Evolutionary conservation across 164 flowering plant species (phyloP), one percentile per base, ranked within the genome.

Genomic region (Aristolochia contorta): DNA sequence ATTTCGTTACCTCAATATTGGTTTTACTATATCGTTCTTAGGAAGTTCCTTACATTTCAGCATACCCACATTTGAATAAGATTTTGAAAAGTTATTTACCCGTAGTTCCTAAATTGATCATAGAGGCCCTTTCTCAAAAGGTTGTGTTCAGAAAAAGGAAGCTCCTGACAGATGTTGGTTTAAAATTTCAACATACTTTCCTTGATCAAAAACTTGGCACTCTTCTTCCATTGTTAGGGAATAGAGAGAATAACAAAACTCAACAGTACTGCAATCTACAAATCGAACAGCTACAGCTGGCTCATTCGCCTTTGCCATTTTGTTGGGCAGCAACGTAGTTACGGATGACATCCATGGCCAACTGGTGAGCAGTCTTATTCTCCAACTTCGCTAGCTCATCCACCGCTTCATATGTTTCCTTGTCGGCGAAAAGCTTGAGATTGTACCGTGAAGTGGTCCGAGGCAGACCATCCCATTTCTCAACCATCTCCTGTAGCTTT

Each of bases 281-380:
- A 49, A 18, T 6, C 3, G 22, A 49, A 18, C 14, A 20, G 19
- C 19, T 6, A 49, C 53, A 12, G 54, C 14, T n/a, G 1, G 43
- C 43, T 77, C 72, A 79, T 59, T 80, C 80, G 21, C 71, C 60
- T 59, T 77, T 84, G 51, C 96, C 86, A 70, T 91, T 87, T 67
- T 84, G 84, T 69, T 86, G 82, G 50, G 89, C 69, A 54, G 88
- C 80, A 56, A 86, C 94, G 66, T 63, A 91, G 62, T 81, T 83
- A 65, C 93, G 91, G 23, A 91, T 68, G 6, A 88, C 80, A 64
- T 88, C 96, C 71, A 86, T 87, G 57, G 96, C 93, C 64, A 87
- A 65, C 62, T 82, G 84, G 68, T 85, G 87, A n/a, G 95, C 91
- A 68, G 30, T 80, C 80, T 86, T 91, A 66, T 79, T 77, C 69